phyloP scores from a whole-genome alignment of 2,329 filamentous ascomycete species.

The Kalmusia sp. region DNA sequence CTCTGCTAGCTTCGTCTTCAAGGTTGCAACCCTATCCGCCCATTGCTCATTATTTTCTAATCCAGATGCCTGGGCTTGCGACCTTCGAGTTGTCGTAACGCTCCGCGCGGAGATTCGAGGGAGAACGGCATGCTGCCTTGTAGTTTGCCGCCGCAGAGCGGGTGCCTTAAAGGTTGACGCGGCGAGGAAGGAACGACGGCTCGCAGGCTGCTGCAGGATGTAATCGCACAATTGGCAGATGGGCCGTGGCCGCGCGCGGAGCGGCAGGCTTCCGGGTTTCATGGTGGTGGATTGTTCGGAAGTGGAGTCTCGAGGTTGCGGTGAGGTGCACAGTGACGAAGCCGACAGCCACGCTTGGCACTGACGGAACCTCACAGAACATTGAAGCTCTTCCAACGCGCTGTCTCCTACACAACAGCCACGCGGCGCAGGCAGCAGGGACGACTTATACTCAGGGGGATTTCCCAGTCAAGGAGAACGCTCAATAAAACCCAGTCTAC shows the following conservation, averaged over 20 bases:
- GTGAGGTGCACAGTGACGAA: conserved; percentile 26
- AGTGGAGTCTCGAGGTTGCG: conserved; percentile 11
- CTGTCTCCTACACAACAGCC: conserved; percentile 3
- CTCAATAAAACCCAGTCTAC: background rate
- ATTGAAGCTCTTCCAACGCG: conserved; percentile 10
- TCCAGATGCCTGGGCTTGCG: conserved; percentile 22
- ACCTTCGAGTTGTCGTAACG: conserved; percentile 26
- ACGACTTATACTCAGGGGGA: background rate
- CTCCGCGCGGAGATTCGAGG: conserved; percentile 24
- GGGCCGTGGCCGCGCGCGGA: conserved; percentile 37
- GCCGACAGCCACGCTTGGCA: conserved; percentile 16
- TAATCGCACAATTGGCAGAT: conserved; percentile 44
- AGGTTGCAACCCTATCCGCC: conserved; percentile 25
- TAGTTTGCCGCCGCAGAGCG: conserved; percentile 31
- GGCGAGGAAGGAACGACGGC: conserved; percentile 36
- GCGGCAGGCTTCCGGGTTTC: conserved; percentile 34
- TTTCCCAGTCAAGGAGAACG: background rate
- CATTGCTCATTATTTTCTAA: conserved; percentile 19
- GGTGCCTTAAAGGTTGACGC: conserved; percentile 31
- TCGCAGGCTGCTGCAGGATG: conserved; percentile 35
- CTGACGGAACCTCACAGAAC: conserved; percentile 17
- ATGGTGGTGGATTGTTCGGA: conserved; percentile 25
- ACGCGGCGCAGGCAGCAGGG: conserved; percentile 16
- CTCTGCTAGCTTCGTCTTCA: conserved; percentile 30
- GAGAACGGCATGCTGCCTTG: conserved; percentile 23